Evolutionary conservation across 2,329 filamentous ascomycete species (phyloP), one percentile per base, ranked within the genome.

Genomic region (Neonectria neomacrospora): DNA sequence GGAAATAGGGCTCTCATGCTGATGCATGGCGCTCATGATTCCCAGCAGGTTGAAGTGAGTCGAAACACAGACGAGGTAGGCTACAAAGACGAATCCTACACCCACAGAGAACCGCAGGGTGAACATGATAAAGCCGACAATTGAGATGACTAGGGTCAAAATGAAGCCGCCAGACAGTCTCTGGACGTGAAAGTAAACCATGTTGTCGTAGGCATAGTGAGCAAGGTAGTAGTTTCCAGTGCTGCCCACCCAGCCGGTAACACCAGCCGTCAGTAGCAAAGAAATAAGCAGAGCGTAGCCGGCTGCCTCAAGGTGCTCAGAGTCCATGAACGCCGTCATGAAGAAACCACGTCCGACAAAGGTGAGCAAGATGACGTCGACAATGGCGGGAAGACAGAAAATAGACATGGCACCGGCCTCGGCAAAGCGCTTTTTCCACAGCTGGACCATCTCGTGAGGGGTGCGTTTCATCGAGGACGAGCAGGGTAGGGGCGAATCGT

Each of bases 171-270:
- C 67, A 1, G 67, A 68, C 3, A 68, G 44, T 1, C 67, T 58
- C 42, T 68, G 67, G 1, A 68, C 57, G 20, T 68, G 67, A 9
- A 68, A 68, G 30, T 68, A 68, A 9, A 68, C 57, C 67, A 68
- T 68, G 8, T 66, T 68, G 7, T 68, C 67, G 16, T 68, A 68
- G 3, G 67, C 67, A 22, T 68, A 68, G 18, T 68, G 65, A 6
- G 67, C 65, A 14, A 67, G 55, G 23, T 68, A 68, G 22, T 52
- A 68, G 20, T 68, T 58, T 12, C 67, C 67, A 11, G 56, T 61
- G 26, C 67, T 68, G 2, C 67, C 67, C 1, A 68, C 67, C 67
- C 67, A 68, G 3, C 67, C 67, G 2, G 67, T 68, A 3, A 68
- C 65, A 51, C 67, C 67, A 37, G 67, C 67, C 7, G 65, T 68